Base-by-base conservation (phyloP, 495 filamentous ascomycete species). In the Chaetomium fimeti region DNA sequence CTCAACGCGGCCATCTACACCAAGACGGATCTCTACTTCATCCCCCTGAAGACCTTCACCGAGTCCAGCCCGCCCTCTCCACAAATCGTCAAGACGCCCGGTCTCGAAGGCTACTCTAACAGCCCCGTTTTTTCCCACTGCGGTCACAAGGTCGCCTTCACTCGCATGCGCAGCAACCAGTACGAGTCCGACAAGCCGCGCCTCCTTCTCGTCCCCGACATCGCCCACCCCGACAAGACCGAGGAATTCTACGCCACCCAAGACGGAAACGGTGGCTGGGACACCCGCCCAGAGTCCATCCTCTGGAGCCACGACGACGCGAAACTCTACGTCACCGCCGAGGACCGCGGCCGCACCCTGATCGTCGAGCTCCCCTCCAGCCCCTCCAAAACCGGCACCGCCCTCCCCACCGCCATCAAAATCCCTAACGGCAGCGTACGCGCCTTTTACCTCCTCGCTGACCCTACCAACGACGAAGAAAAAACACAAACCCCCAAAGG, bases 161-260 rank as follows among this genome's bases (percentile, higher is more conserved):
- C 92, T 48, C 83, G 88, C 38, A 93, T 93, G 90, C 80, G 83
- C 27, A 79, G 86, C 64, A 85, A 89, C 67, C 91, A 91, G 25
- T 97, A 98, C 71, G 93, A 98, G 76, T 88, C 88, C 12, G 93
- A 97, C 78, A 90, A 91, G 75, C 89, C 92, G 54, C 82, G 90
- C 5, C 82, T 96, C 5, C 74, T 97, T 58, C 76, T 96, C 16
- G 63, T 86, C 8, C 79, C 79, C 2, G 78, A 86, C 71, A 73
- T 91, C 54, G 75, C 76, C 7, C 84, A 89, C 67, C 79, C 85
- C 8, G 82, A 80, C 77, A 83, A 80, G 69, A 82, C 84, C 64
- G 79, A 86, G 43, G 87, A 90, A 63, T 84, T 88, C 45, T 88
- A 86, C 72, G 74, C 79, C 53, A 87, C 86, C 0, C 61, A 80